A percentile compares a stretch with the other conserved stretches of the same genome.
phyloP scores from a whole-genome alignment of 192 early-diverging fungal genomes.

The Umbelopsis sp. region DNA sequence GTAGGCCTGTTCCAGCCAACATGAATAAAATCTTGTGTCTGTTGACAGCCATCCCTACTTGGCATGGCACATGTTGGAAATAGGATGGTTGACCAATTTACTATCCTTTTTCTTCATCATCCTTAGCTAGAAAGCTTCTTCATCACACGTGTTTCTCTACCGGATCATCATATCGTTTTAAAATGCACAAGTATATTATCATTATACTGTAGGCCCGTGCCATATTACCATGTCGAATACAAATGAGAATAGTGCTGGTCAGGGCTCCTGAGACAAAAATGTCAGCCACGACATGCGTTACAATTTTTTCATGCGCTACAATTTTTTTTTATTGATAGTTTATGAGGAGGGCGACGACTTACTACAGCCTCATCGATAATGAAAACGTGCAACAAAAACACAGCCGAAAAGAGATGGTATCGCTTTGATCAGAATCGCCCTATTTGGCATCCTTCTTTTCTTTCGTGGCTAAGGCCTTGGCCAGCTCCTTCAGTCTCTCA shows the following conservation, averaged over 20 bases:
- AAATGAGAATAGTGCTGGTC: too few species aligned
- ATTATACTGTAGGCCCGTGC: neutral
- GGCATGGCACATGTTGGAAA: neutral
- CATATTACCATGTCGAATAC: neutral
- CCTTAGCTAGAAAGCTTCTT: neutral
- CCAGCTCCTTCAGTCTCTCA: conserved; percentile 7
- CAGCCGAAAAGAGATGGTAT: neutral
- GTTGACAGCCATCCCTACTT: neutral
- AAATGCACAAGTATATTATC: neutral
- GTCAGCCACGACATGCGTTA: too few species aligned
- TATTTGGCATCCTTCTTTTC: conserved; percentile 15
- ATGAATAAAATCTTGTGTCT: neutral
- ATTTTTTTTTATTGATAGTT: neutral
- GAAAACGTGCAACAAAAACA: neutral
- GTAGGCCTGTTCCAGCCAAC: neutral
- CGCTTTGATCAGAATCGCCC: neutral
- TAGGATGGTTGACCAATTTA: too few species aligned
- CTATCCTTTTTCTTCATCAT: too few species aligned
- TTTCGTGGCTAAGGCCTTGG: neutral
- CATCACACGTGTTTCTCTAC: neutral
- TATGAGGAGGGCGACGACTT: too few species aligned
- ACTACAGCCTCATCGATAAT: neutral
- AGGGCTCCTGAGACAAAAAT: neutral
- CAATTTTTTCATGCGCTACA: too few species aligned
- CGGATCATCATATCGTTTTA: neutral